Percentiles rank a stretch among this genome's conserved stretches.
Evolutionary conservation across 148 eudicot genomes (phyloP).

Genomic region (Vaccinium darrowii): DNA sequence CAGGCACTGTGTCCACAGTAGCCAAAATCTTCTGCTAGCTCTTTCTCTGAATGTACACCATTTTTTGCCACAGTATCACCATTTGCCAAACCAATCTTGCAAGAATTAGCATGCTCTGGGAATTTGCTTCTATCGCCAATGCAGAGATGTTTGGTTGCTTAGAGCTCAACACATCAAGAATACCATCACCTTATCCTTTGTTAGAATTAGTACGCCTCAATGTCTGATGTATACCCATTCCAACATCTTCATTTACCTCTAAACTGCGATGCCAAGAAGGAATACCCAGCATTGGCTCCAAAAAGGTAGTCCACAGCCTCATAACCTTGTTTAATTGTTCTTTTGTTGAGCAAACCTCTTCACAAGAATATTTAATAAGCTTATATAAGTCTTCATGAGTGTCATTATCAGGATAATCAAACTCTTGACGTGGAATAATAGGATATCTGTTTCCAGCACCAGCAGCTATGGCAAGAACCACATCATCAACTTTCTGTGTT

Average conservation of each 20-base stretch:
- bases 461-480: too few species aligned
- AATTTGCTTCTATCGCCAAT: constrained; percentile 42
- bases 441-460: too few species aligned
- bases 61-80: constrained; percentile 45
- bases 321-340: constrained; percentile 69
- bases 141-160: constrained; percentile 38
- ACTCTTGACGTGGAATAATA: too few species aligned
- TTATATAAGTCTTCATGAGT: too few species aligned
- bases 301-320: constrained; percentile 78
- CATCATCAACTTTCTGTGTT: too few species aligned
- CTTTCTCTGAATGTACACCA: constrained; percentile 31
- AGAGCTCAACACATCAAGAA: constrained; percentile 38
- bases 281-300: constrained; percentile 77
- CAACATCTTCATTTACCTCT: constrained; percentile 46
- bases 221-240: constrained; percentile 29
- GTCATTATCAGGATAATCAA: too few species aligned
- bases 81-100: constrained; percentile 35
- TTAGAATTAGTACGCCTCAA: constrained; percentile 27
- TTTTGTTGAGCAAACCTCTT: too few species aligned
- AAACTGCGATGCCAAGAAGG: constrained; percentile 36
- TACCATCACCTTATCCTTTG: constrained; percentile 42
- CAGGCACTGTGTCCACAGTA: constrained; percentile 30
- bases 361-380: too few species aligned
- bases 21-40: constrained; percentile 27
- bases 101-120: constrained; percentile 35